Evolutionary conservation across 495 filamentous ascomycete species (phyloP).

Genomic region (Penicillium psychrofluorescens): DNA sequence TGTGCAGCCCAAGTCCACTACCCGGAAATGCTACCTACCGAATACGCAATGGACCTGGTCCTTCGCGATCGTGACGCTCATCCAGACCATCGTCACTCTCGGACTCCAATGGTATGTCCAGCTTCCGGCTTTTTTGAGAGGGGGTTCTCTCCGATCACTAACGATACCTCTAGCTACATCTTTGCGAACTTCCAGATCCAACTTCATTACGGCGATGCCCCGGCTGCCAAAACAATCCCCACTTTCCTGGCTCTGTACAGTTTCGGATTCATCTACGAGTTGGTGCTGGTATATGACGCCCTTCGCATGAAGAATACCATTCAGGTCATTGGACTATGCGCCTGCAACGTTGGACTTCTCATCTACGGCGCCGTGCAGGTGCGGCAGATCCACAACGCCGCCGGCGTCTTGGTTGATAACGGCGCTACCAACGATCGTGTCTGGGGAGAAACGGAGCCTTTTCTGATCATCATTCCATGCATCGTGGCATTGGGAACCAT

Average conservation of each 20-base stretch:
- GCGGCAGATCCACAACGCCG: conserved; percentile 73
- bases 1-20: conserved; percentile 12
- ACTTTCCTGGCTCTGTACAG: conserved; percentile 95
- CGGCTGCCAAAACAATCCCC: conserved; percentile 60
- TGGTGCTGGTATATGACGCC: conserved; percentile 86
- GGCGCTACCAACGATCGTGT: conserved; percentile 38
- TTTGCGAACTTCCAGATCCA: conserved; percentile 57
- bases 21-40: conserved; percentile 58
- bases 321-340: conserved; percentile 90
- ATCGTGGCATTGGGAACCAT: conserved; percentile 72
- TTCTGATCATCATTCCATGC: conserved; percentile 76
- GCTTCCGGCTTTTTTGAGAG: background rate
- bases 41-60: conserved; percentile 82
- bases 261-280: conserved; percentile 89
- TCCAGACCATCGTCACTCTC: conserved; percentile 74
- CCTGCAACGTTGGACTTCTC: conserved; percentile 84
- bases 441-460: conserved; percentile 63
- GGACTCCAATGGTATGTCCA: conserved; percentile 75
- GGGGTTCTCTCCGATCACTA: background rate
- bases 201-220: conserved; percentile 42
- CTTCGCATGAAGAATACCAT: conserved; percentile 95
- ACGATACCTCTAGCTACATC: conserved; percentile 26
- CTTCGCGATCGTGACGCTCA: conserved; percentile 64
- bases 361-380: conserved; percentile 90
- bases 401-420: conserved; percentile 35